Percentiles rank a stretch among this genome's conserved stretches.
Evolutionary conservation across 441 rosid genomes (phyloP).

Genomic region (Dalechampia spathulata): DNA sequence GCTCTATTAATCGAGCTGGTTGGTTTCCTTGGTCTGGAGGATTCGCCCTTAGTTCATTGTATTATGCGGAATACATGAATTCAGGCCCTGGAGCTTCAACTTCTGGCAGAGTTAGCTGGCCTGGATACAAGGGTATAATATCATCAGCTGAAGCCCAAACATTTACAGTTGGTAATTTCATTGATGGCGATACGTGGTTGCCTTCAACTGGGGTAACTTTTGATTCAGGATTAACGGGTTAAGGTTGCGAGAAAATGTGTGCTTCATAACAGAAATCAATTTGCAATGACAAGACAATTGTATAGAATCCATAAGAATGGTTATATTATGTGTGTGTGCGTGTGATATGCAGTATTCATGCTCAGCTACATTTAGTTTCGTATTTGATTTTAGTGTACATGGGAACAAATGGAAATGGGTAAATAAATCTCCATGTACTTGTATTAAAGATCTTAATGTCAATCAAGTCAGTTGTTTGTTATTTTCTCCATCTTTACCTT

Average conservation of each 20-base stretch:
- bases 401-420: background rate
- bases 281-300: too few species aligned
- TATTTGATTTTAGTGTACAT: background rate
- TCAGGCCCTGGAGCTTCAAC: constrained; percentile 60
- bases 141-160: constrained; percentile 39
- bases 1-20: constrained; percentile 47
- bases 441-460: too few species aligned
- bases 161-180: constrained; percentile 55
- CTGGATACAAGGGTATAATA: constrained; percentile 40
- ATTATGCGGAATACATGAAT: constrained; percentile 68
- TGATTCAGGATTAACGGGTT: constrained; percentile 35
- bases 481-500: too few species aligned
- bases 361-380: background rate
- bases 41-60: constrained; percentile 47
- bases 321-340: too few species aligned
- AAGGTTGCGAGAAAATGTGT: background rate
- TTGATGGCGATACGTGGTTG: constrained; percentile 62
- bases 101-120: constrained; percentile 55
- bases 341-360: background rate
- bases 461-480: too few species aligned
- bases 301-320: too few species aligned
- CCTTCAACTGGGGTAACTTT: constrained; percentile 62
- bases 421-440: background rate
- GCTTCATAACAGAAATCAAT: too few species aligned
- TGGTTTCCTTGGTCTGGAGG: constrained; percentile 58